Conservation (phyloP, 2,329 filamentous ascomycete genomes). For the Cladosporium sp. region DNA sequence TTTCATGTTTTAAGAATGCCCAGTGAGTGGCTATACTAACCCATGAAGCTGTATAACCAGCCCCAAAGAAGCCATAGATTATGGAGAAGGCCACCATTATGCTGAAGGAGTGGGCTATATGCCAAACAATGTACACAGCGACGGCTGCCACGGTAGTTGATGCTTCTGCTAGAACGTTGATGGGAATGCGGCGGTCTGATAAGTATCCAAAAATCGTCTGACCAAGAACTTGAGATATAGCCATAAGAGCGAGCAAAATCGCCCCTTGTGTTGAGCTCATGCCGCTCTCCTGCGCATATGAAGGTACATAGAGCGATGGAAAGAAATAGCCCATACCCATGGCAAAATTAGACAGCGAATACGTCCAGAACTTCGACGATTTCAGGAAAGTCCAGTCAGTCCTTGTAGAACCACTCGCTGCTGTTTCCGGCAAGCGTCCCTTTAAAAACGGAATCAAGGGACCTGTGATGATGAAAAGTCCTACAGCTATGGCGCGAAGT, state of each 20-base stretch:
- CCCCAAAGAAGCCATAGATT: constrained; percentile 44
- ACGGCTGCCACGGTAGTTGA: constrained; percentile 40
- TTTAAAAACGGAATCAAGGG: constrained; percentile 33
- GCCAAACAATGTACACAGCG: constrained; percentile 46
- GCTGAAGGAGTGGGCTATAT: constrained; percentile 36
- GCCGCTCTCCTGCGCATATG: constrained; percentile 30
- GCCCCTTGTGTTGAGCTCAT: constrained; percentile 25
- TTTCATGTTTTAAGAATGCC: fast-evolving
- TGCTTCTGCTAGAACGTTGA: constrained; percentile 30
- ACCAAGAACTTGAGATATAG: constrained; percentile 33
- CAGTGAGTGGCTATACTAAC: neutral
- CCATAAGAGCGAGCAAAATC: constrained; percentile 34
- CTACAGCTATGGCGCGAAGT: constrained; percentile 21
- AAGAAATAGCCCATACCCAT: constrained; percentile 39
- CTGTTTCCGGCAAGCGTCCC: constrained; percentile 27
- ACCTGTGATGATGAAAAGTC: constrained; percentile 25
- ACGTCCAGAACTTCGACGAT: constrained; percentile 29
- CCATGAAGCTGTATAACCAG: constrained; percentile 36
- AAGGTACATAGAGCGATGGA: constrained; percentile 37
- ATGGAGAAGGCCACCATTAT: constrained; percentile 39
- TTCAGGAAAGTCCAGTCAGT: constrained; percentile 32
- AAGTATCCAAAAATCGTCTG: constrained; percentile 34
- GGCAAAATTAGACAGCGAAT: constrained; percentile 33
- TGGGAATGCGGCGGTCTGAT: constrained; percentile 34
- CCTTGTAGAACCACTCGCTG: constrained; percentile 16